phyloP scores from a whole-genome alignment of 2,329 filamentous ascomycete genomes.

The Fusarium pininemorale region DNA sequence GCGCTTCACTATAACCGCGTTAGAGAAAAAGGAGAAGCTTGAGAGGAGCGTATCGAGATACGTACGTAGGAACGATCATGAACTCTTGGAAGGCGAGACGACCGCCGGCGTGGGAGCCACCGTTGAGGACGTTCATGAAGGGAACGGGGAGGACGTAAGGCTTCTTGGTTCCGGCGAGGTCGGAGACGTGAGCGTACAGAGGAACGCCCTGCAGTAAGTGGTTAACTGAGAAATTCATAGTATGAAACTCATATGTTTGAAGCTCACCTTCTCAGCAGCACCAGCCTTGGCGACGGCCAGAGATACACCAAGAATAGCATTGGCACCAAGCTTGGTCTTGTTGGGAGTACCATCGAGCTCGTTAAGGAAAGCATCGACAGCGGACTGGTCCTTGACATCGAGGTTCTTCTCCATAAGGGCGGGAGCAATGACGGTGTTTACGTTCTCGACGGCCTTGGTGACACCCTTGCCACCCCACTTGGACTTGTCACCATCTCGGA shows the following conservation, averaged over 20 bases:
- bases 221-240: constrained; percentile 23
- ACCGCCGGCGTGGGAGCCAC: constrained; percentile 95
- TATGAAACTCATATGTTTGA: background rate
- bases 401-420: constrained; percentile 83
- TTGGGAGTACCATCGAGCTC: constrained; percentile 85
- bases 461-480: constrained; percentile 92
- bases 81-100: constrained; percentile 95
- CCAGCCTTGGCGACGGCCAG: constrained; percentile 88
- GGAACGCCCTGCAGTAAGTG: constrained; percentile 68
- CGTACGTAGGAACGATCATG: constrained; percentile 88
- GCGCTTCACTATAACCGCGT: constrained; percentile 68
- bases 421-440: constrained; percentile 83
- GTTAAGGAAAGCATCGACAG: constrained; percentile 85
- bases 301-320: constrained; percentile 87
- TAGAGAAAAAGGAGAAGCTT: constrained; percentile 1
- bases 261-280: constrained; percentile 79
- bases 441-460: constrained; percentile 84
- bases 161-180: constrained; percentile 90
- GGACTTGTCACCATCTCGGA: constrained; percentile 88
- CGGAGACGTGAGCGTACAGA: constrained; percentile 87
- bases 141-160: constrained; percentile 89
- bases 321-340: constrained; percentile 89
- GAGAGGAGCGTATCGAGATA: constrained; percentile 21
- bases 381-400: constrained; percentile 87
- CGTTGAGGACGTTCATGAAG: constrained; percentile 95